Evolutionary conservation across 345 rosid genomes (phyloP), one percentile per base, ranked within the genome.

Genomic region (Linum tenue): DNA sequence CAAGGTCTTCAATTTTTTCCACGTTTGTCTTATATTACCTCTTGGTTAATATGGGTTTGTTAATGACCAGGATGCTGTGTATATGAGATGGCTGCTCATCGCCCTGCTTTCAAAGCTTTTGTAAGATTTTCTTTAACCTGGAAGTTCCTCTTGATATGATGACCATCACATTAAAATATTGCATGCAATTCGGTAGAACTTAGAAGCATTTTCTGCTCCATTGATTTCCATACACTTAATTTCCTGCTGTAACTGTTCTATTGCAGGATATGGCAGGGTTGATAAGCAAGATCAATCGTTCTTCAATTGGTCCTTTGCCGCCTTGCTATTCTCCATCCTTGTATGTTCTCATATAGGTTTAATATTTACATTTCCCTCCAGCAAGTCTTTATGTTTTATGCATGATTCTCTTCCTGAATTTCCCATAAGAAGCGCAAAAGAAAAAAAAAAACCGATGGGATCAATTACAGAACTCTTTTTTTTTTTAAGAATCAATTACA

Each of bases 81-180:
- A 80, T 94, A 94, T 76, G 99, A 94, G 89, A 90, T 94, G 95
- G 96, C 97, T 78, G 99, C 99, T 62, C 81, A 77, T 77, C 97
- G 97, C 42, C 97, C 96, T 64, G 97, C 99, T 67, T 94, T 94
- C 70, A 94, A 94, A 83, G 99, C 99, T 73, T 90, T 94, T 73
- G 99, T 90, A 88, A 85, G 99, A 69, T 40, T 59, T 71, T 67
- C 67, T 44, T 17, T 69, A 56, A 72, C 56, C 53, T 53, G 31
- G 31, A 22, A 22, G 31, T 22, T 22, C 1, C 31, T 22, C 31
- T 22, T 22, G 31, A 22, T 69, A 50, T 59, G 37, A 56, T 22
- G 31, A 3, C 8, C 63, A 66, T 39, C 53, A 55, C 43, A 48
- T 48, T 9, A 2, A 15, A 48, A 48, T 9, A 15, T 48, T 9